A percentile compares a stretch with the other conserved stretches of the same genome.
Conservation (phyloP, 2,329 filamentous ascomycete species). For the Dendryphion nanum region DNA sequence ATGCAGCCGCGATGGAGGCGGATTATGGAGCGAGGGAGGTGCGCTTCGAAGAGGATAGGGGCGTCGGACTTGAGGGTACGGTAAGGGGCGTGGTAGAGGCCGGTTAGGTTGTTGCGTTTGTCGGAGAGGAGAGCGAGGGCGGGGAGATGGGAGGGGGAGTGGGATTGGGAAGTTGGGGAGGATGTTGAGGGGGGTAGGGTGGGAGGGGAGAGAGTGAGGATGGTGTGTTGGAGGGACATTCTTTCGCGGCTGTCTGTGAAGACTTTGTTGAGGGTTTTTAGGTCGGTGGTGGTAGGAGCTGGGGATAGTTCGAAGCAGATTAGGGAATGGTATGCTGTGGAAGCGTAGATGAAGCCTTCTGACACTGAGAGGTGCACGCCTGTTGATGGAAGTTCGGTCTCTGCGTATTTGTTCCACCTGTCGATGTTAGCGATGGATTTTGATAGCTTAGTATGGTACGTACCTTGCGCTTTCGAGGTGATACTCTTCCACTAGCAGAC, state of each 20-base stretch:
- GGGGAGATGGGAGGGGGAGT: too few species aligned
- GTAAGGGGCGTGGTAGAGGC: conserved; percentile 24
- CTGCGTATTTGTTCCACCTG: conserved; percentile 42
- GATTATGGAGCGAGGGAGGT: conserved; percentile 41
- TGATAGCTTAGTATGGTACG: background rate
- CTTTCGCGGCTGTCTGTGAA: conserved; percentile 33
- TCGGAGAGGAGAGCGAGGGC: conserved; percentile 32
- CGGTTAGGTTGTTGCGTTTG: conserved; percentile 30
- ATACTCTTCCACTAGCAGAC: conserved; percentile 28
- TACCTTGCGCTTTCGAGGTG: conserved; percentile 10
- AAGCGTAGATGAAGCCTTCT: conserved; percentile 51
- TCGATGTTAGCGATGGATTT: conserved; percentile 1
- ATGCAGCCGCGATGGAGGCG: conserved; percentile 53
- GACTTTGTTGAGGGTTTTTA: conserved; percentile 17
- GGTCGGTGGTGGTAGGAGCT: conserved; percentile 27
- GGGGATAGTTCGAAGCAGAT: conserved; percentile 47
- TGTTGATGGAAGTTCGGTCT: conserved; percentile 46
- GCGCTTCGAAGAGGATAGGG: conserved; percentile 42
- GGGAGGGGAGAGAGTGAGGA: conserved; percentile 9
- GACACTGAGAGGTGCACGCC: conserved; percentile 51
- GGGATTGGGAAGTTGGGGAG: background rate
- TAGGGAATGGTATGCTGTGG: conserved; percentile 55
- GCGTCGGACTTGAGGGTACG: conserved; percentile 22
- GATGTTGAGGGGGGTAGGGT: conserved; percentile 1
- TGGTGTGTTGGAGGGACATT: conserved; percentile 24